phyloP scores from a whole-genome alignment of 129 eudicot genomes.

The Arctium minus region DNA sequence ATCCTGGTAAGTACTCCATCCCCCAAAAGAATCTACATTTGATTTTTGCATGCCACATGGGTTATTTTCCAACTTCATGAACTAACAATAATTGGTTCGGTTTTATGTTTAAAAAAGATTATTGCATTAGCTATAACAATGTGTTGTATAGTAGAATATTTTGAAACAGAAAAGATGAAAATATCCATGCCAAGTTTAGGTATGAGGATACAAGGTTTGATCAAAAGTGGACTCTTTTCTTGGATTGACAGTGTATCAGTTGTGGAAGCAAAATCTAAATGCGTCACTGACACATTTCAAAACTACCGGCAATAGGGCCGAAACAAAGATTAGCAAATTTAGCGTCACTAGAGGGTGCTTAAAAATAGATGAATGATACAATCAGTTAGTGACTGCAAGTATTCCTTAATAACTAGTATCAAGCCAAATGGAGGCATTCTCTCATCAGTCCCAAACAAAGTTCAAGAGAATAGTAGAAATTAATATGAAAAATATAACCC shows the following conservation, averaged over 20 bases:
- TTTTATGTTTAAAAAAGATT: not conserved
- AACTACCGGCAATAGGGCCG: not conserved
- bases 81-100: not conserved
- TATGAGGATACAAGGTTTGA: not conserved
- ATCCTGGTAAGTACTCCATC: not conserved
- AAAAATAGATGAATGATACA: not conserved
- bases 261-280: constrained; percentile 7
- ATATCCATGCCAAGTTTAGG: not conserved
- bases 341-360: not conserved
- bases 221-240: not conserved
- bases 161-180: not conserved
- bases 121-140: not conserved
- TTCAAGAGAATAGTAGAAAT: too few species aligned
- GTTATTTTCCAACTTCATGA: not conserved
- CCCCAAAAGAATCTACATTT: not conserved
- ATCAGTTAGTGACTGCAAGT: not conserved
- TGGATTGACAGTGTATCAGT: not conserved
- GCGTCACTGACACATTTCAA: not conserved
- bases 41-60: constrained; percentile 3
- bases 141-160: not conserved
- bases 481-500: not conserved
- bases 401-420: not conserved
- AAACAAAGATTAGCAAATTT: not conserved
- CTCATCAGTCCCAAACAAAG: too few species aligned
- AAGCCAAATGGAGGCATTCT: too few species aligned